Base-by-base conservation (phyloP, 2,329 filamentous ascomycete species). In the Plectosphaerella sp. region DNA sequence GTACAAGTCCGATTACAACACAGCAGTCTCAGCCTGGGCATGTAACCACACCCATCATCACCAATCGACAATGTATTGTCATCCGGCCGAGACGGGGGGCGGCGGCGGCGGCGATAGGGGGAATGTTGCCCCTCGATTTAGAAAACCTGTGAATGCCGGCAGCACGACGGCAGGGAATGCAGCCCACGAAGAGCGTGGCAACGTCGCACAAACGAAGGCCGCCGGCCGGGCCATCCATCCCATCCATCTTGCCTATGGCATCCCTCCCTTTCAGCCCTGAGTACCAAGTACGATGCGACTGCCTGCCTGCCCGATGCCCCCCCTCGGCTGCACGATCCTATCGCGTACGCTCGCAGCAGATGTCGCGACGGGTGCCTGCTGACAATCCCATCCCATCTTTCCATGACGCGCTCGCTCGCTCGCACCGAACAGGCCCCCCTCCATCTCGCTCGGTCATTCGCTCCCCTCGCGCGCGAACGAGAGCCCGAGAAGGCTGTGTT, bases 311-410 rank as follows among this genome's bases (percentile, higher is more conserved):
- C 10, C 15, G 14, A 18, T 41, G 37, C 37, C 15, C 37, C 36
- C 14, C 15, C 14, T 39, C 37, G 37, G 37, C 37, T 39, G 15
- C 37, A 16, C 16, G 37, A 39, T 39, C 37, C 15, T 39, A 39
- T 39, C 37, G 37, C 35, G 35, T 37, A 22, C 22, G 22, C 22
- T 22, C 22, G 22, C 22, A 22, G 22, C 28, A 16, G 41, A 20
- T 20, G 41, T 37, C 28, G 16, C 35, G 39, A 48, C 36, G 47
- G 35, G 47, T 48, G 47, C 47, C 35, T 48, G 47, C 43, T 46
- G 25, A 46, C 25, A 14, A 48, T 48, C 15, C 28, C 12, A 15
- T 41, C 39, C 15, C 36, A 9, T 48, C 47, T 47, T 47, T 47
- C 37, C 15, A 41, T 16, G 18, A 20, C 37, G 18, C 15, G 15